phyloP scores from a whole-genome alignment of 2,329 filamentous ascomycete species.

The Monosporascus ibericus region DNA sequence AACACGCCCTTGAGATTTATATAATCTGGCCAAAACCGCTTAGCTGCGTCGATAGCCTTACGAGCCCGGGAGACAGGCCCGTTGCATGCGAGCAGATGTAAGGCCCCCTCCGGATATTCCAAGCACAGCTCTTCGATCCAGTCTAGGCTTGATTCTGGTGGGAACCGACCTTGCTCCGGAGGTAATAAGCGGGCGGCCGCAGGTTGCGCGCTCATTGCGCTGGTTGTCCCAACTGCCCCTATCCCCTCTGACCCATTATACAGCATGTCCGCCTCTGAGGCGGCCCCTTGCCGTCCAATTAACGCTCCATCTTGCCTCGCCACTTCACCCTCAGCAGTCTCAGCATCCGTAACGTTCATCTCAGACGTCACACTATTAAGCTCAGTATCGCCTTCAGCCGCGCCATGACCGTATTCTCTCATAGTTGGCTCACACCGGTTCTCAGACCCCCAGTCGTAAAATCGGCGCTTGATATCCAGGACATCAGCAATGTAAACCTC shows the following conservation, averaged over 20 bases:
- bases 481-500: not conserved
- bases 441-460: not conserved
- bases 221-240: too few species aligned
- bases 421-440: not conserved
- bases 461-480: not conserved
- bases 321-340: too few species aligned
- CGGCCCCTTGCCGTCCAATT: too few species aligned
- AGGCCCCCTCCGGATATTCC: not conserved
- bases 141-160: not conserved
- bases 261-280: too few species aligned
- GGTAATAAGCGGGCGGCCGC: too few species aligned
- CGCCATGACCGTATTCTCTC: not conserved
- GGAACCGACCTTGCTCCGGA: not conserved
- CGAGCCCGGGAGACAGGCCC: not conserved
- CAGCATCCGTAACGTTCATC: too few species aligned
- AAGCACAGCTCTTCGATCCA: not conserved
- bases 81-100: not conserved
- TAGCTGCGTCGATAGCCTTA: not conserved
- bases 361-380: too few species aligned
- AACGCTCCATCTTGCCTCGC: too few species aligned
- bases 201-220: too few species aligned
- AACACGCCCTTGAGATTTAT: not conserved
- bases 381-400: not conserved
- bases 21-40: not conserved
- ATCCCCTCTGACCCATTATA: too few species aligned